A percentile compares a stretch with the other conserved stretches of the same genome.
Evolutionary conservation across 805 yeast genomes (phyloP).

Genomic region (Spathaspora passalidarum): DNA sequence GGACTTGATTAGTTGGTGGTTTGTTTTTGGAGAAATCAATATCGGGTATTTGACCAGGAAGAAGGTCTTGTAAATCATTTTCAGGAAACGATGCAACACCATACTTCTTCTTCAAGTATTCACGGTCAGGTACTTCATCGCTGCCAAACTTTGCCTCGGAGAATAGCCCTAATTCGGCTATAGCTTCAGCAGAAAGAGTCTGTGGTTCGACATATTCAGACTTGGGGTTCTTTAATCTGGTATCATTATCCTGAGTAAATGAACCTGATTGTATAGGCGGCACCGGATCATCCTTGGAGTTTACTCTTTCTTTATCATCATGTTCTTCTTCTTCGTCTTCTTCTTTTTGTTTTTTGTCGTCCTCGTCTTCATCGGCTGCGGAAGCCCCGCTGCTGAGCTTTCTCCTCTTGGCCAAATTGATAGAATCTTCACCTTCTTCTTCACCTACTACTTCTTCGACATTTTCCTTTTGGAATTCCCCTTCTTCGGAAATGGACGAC

Average conservation of each 20-base stretch:
- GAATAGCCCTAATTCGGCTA: slow-evolving; percentile 59
- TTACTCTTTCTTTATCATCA: slow-evolving; percentile 12
- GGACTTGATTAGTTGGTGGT: slow-evolving; percentile 77
- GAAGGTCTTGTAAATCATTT: slow-evolving; percentile 63
- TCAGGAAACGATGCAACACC: slow-evolving; percentile 92
- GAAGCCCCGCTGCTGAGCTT: background rate
- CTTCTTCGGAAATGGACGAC: background rate
- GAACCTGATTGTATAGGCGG: slow-evolving; percentile 48
- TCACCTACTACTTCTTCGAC: slow-evolving; percentile 6
- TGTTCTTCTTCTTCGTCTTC: slow-evolving; percentile 8
- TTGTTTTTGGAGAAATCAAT: slow-evolving; percentile 81
- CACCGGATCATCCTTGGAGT: slow-evolving; percentile 29
- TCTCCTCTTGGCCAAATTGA: slow-evolving; percentile 5
- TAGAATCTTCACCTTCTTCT: slow-evolving; percentile 2
- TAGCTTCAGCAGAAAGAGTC: slow-evolving; percentile 62
- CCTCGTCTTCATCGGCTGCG: slow-evolving; percentile 4
- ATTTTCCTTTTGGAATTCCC: slow-evolving; percentile 6
- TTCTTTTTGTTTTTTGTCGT: slow-evolving; percentile 14
- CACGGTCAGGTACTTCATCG: slow-evolving; percentile 65
- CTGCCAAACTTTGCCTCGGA: slow-evolving; percentile 54
- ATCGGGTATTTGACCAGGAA: slow-evolving; percentile 89
- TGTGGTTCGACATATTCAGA: slow-evolving; percentile 73
- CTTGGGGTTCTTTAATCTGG: slow-evolving; percentile 65
- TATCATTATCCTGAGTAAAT: slow-evolving; percentile 52
- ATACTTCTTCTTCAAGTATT: slow-evolving; percentile 68